These are phyloP conservation scores for Lasiosphaeris hirsuta DNA, from an alignment of 495 filamentous ascomycete species.

Conservation along the genomic window DNA sequence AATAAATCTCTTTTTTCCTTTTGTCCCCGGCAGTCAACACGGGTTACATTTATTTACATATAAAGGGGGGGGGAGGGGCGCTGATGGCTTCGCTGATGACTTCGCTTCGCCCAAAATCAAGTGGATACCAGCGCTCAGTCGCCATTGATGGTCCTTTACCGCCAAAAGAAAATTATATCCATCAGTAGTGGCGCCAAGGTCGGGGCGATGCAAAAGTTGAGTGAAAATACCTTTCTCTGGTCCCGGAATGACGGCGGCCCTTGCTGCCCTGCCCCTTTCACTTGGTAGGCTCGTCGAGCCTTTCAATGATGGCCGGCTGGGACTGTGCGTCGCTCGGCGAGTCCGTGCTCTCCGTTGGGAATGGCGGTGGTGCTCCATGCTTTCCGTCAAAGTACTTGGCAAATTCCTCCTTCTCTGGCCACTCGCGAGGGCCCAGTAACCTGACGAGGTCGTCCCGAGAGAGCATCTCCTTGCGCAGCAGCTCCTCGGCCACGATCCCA, in stretches of 20 bases:
- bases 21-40: too few relatives aligned
- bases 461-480: conserved; percentile 87
- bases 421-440: conserved; percentile 77
- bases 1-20: too few relatives aligned
- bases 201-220: too few relatives aligned
- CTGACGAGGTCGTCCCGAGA: conserved; percentile 86
- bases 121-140: too few relatives aligned
- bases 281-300: not conserved
- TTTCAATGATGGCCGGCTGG: conserved; percentile 23
- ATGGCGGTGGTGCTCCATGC: conserved; percentile 54
- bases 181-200: conserved; percentile 12
- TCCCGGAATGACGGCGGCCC: not conserved
- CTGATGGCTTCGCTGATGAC: too few relatives aligned
- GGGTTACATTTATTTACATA: too few relatives aligned
- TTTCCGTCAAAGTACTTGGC: conserved; percentile 79
- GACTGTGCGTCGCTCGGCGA: conserved; percentile 18
- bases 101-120: too few relatives aligned
- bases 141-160: too few relatives aligned
- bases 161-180: too few relatives aligned
- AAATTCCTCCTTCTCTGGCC: conserved; percentile 82
- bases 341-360: conserved; percentile 46
- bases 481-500: conserved; percentile 86
- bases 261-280: conserved; percentile 8
- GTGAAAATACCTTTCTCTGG: too few relatives aligned
- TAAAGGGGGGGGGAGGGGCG: too few relatives aligned